These are phyloP conservation scores for Leccinum subgranulosum DNA, from an alignment of 768 basidiomycete genomes.

Conservation along the genomic window DNA sequence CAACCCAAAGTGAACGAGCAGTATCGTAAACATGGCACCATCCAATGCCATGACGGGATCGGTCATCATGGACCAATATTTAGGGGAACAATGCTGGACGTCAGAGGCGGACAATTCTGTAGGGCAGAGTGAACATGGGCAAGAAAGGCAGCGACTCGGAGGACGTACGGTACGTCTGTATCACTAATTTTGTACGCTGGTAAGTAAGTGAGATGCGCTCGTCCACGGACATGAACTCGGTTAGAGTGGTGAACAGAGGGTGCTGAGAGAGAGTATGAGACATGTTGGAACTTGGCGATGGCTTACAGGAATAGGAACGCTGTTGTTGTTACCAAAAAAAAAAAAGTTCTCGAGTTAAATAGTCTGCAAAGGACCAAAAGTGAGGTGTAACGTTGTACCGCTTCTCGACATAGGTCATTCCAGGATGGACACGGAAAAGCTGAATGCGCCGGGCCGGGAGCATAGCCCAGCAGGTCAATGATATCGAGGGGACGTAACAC, in stretches of 20 bases:
- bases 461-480: no score
- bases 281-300: background rate
- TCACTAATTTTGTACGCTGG: slow-evolving; percentile 45
- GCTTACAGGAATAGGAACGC: background rate
- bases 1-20: slow-evolving; percentile 51
- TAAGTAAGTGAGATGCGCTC: slow-evolving; percentile 50
- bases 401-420: no score
- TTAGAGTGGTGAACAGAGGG: slow-evolving; percentile 12
- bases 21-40: slow-evolving; percentile 51
- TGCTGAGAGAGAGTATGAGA: background rate
- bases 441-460: no score
- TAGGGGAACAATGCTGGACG: slow-evolving; percentile 45
- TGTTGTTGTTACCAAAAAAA: no score
- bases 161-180: slow-evolving; percentile 20
- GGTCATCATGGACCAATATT: slow-evolving; percentile 52
- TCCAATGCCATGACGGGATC: slow-evolving; percentile 52
- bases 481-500: no score
- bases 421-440: no score
- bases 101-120: slow-evolving; percentile 40
- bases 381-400: no score
- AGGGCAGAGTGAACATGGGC: background rate
- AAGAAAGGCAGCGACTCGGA: background rate
- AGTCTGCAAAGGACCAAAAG: no score
- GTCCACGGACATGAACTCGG: slow-evolving; percentile 44
- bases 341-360: no score